Evolutionary conservation across 352 stramenopile species (phyloP), one percentile per base, ranked within the genome.

Genomic region (Globisporangium cederbergense): DNA sequence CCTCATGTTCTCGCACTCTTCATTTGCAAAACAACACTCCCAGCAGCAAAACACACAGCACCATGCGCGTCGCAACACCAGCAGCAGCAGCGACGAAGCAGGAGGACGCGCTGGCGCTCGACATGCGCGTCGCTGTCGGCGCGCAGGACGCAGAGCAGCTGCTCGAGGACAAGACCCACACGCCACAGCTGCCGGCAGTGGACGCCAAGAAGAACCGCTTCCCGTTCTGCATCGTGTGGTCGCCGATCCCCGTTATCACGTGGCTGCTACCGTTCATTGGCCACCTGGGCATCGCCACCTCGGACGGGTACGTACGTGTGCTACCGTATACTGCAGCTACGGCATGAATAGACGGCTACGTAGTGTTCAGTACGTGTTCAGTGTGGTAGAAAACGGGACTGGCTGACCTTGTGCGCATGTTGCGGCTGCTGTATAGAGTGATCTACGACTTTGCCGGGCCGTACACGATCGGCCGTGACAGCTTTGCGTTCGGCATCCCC

Each of bases 401-500:
- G 13, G 3, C 13, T 57, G 16, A 57, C 28, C 3, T 9, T 43
- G 18, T 6, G 18, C 14, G 9, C 14, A 22, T 40, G 30, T 22
- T 43, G 9, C 10, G 16, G n/a, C 20, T 43, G 30, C 16, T 25
- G 32, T 60, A 32, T 70, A 93, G 96, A 10, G 74, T 98, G 46
- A 96, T 97, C 47, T 98, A 96, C 65, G 96, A 98, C 81, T 99
- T 99, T 84, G 96, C 95, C 6, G 96, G 96, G 0, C 90, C 93
- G 7, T 99, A 98, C 72, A 96, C 80, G 51, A 97, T 99, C 58
- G 84, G 81, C 18, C 81, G 82, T 25, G 89, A 97, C 46, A 67
- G 90, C 58, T 89, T 98, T 42, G 81, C 90, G 4, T 98, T 98
- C 66, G 91, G 91, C 5, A 68, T 72, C 20, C 80, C 91, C 4